A percentile compares a stretch with the other conserved stretches of the same genome.
Evolutionary conservation across 495 filamentous ascomycete genomes (phyloP).

Genomic region (Polyplosphaeria fusca): DNA sequence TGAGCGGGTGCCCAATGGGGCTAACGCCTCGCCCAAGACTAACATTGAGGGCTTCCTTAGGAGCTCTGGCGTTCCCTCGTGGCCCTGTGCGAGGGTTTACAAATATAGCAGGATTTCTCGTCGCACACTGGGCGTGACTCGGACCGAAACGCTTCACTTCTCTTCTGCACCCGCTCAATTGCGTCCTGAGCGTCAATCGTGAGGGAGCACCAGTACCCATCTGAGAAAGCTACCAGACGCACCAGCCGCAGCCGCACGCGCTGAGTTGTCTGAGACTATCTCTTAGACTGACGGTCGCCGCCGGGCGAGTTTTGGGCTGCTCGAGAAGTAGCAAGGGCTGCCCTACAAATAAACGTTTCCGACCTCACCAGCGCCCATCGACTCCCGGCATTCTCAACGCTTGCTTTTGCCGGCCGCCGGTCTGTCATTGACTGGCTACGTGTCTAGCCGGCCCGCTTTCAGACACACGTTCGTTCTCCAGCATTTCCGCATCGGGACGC

Average conservation of each 20-base stretch:
- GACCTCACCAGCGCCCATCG: conserved; percentile 5
- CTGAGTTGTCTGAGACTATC: conserved; percentile 26
- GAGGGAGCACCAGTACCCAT: neutral
- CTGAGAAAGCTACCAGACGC: conserved; percentile 6
- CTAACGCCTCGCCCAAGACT: conserved; percentile 1
- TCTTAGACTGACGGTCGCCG: conserved; percentile 9
- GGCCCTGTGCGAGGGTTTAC: conserved; percentile 19
- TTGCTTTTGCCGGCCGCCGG: conserved; percentile 11
- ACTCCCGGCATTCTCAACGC: conserved; percentile 8
- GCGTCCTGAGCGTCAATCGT: conserved; percentile 23
- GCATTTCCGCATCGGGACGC: conserved; percentile 25
- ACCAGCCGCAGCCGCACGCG: conserved; percentile 13
- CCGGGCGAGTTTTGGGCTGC: conserved; percentile 19
- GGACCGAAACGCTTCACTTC: conserved; percentile 27
- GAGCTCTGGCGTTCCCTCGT: neutral
- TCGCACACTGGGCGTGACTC: conserved; percentile 34
- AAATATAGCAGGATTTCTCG: conserved; percentile 29
- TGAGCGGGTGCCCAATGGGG: conserved; percentile 23
- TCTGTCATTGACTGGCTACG: conserved; percentile 23
- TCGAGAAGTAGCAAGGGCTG: conserved; percentile 6
- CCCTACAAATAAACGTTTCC: conserved; percentile 14
- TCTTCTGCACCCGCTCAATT: conserved; percentile 16
- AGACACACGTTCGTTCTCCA: conserved; percentile 14
- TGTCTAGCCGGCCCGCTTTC: conserved; percentile 20
- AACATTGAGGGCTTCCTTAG: conserved; percentile 11